These are phyloP conservation scores for Allantophomopsis cytisporea DNA, from an alignment of 2,329 filamentous ascomycete genomes.

Conservation along the genomic window DNA sequence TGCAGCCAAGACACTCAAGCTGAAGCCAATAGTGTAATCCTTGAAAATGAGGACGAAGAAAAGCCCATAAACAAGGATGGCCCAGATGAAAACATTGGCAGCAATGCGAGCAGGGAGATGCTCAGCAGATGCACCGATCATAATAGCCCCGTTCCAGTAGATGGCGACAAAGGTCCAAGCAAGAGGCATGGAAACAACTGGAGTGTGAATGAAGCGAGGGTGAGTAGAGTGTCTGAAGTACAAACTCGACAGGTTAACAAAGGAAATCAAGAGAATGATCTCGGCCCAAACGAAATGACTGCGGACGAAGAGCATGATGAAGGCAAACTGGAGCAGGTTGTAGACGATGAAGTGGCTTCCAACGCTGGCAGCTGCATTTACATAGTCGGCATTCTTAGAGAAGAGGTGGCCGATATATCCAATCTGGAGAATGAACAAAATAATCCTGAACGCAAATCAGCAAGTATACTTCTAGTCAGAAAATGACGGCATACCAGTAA, in stretches of 20 bases:
- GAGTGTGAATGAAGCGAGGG: conserved; percentile 62
- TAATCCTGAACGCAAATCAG: conserved; percentile 34
- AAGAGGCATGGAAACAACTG: conserved; percentile 63
- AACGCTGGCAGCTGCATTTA: conserved; percentile 61
- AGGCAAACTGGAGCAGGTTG: conserved; percentile 72
- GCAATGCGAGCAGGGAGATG: conserved; percentile 58
- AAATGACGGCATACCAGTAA: conserved; percentile 50
- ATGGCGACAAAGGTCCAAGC: conserved; percentile 79
- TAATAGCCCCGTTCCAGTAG: conserved; percentile 81
- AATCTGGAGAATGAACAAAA: conserved; percentile 62
- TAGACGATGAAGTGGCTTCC: conserved; percentile 76
- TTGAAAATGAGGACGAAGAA: conserved; percentile 67
- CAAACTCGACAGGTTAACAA: conserved; percentile 63
- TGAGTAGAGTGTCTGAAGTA: conserved; percentile 71
- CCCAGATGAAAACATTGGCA: conserved; percentile 83
- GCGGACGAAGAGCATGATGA: conserved; percentile 72
- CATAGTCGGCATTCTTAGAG: conserved; percentile 44
- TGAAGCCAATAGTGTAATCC: conserved; percentile 69
- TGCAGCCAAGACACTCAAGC: conserved; percentile 57
- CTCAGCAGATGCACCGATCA: conserved; percentile 48
- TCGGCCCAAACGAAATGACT: conserved; percentile 64
- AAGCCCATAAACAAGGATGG: conserved; percentile 59
- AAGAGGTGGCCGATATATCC: conserved; percentile 69
- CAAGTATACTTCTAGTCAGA: background rate
- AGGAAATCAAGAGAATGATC: conserved; percentile 65